A percentile compares a stretch with the other conserved stretches of the same genome.
Conservation (phyloP, 2,329 filamentous ascomycete genomes). For the Pseudogymnoascus verrucosus region DNA sequence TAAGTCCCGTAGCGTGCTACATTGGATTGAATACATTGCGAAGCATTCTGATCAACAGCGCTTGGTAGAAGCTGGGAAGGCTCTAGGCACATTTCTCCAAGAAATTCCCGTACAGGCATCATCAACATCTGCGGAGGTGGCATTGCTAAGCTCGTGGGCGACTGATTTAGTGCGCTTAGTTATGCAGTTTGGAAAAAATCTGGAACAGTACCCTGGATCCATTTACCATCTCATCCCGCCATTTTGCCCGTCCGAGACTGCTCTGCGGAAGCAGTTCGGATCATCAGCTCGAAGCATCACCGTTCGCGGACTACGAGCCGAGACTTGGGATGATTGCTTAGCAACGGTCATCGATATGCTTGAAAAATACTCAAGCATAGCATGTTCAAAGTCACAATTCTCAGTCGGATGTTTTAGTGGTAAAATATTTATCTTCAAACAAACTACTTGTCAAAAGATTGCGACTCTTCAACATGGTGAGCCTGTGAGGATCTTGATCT, state of each 20-base stretch:
- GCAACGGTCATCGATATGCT: not conserved
- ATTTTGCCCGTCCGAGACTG: not conserved
- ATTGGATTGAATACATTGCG: not conserved
- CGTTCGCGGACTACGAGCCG: not conserved
- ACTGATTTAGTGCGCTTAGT: not conserved
- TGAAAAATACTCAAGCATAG: not conserved
- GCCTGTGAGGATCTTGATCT: not conserved
- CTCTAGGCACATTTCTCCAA: not conserved
- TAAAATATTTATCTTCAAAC: not conserved
- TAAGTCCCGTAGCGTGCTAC: not conserved
- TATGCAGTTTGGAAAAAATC: not conserved
- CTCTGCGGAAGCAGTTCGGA: not conserved
- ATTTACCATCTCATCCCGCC: not conserved
- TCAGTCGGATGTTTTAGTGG: not conserved
- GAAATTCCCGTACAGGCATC: not conserved
- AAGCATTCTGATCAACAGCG: not conserved
- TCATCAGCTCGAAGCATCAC: not conserved
- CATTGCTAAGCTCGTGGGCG: not conserved
- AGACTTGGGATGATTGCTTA: not conserved
- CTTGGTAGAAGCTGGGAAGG: not conserved
- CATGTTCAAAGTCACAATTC: not conserved
- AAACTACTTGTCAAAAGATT: not conserved
- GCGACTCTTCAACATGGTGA: not conserved
- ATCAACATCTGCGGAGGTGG: not conserved
- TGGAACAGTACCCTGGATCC: not conserved